Evolutionary conservation across 2,329 filamentous ascomycete genomes (phyloP), one percentile per base, ranked within the genome.

Genomic region (Fusarium staphyleae): DNA sequence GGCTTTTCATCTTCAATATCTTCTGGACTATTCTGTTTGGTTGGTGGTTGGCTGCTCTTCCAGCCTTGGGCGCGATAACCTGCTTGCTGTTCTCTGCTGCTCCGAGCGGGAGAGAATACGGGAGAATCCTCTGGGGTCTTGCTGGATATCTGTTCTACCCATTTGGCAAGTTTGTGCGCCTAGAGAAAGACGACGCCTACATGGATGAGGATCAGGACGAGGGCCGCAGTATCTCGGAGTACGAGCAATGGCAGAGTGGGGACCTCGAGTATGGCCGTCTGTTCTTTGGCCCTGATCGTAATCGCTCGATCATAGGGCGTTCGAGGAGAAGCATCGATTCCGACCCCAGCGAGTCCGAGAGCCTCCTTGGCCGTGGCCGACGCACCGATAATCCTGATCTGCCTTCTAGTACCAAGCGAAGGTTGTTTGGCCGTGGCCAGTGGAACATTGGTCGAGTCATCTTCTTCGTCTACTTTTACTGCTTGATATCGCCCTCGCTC

Each of bases 201-300:
- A 81, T 91, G 40, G 90, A 97, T 55, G 95, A 99, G 75, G 95
- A 99, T 68, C 87, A 95, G 69, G 93, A 93, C 33, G 95, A 99
- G 75, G 95, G 95, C 15, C 87, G 95, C 69, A 98, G 93, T 76
- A 97, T 99, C 69, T 96, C 91, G 67, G 95, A 99, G 77, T 99
- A 99, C 71, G 95, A 99, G 73, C 92, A 96, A 75, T 99, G 95
- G 95, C 95, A 99, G 76, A 97, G 87, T 70, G 95, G 95, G 43
- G 95, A 99, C 69, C 83, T 99, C 28, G 95, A 99, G 74, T 92
- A 98, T 72, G 95, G 95, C 3, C 85, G 93, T 28, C 83, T 99
- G 3, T 98, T 99, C 78, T 99, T 99, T 72, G 96, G 95, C 0
- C 95, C 95, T 3, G 85, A 86, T 47, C 78, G 84, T 55, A 87